Percentiles rank a stretch among this genome's conserved stretches.
Evolutionary conservation across 768 basidiomycete genomes (phyloP).

Genomic region (Suillus paluster): DNA sequence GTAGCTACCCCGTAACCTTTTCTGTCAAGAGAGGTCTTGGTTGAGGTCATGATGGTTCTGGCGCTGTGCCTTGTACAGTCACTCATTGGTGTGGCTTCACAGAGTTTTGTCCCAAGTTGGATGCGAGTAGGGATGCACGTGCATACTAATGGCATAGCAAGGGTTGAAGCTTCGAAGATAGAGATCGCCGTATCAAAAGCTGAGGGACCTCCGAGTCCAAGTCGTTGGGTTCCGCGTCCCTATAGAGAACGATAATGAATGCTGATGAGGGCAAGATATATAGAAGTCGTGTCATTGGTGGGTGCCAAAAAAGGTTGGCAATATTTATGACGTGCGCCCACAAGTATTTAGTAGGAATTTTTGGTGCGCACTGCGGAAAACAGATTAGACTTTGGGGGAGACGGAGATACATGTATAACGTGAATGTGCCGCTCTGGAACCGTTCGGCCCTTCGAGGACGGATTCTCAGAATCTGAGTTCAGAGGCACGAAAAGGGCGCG

Average conservation of each 20-base stretch:
- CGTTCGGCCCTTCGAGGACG: not conserved
- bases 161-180: slow-evolving; percentile 5
- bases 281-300: not conserved
- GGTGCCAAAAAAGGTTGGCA: not conserved
- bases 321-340: not conserved
- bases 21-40: not conserved
- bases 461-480: not conserved
- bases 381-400: no score
- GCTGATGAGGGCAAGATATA: no score
- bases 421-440: no score
- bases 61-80: not conserved
- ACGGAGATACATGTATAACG: no score
- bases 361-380: no score
- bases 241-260: not conserved
- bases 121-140: slow-evolving; percentile 2
- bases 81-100: not conserved
- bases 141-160: slow-evolving; percentile 6
- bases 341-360: no score
- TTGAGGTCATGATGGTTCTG: not conserved
- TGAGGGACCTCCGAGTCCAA: not conserved
- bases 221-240: not conserved
- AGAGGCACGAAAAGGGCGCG: not conserved
- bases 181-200: slow-evolving; percentile 8
- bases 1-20: not conserved
- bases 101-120: not conserved